Conservation (phyloP, 225 moss, liverwort and hornwort genomes). For the Antitrichia curtipendula region DNA sequence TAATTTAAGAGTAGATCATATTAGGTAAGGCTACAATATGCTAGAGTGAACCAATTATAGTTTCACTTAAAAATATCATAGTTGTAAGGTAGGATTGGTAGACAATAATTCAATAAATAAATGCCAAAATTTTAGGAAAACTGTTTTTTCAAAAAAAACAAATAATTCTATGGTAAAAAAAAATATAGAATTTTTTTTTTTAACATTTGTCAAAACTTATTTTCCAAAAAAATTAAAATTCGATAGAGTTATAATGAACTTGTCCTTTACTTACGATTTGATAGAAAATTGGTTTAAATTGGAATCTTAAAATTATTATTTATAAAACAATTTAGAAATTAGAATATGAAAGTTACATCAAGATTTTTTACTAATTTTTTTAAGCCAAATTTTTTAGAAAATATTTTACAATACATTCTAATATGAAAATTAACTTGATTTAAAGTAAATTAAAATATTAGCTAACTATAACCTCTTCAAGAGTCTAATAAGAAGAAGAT, state of each 20-base stretch:
- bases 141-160: no score
- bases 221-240: no score
- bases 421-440: not conserved
- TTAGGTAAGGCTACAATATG: not conserved
- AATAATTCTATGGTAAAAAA: no score
- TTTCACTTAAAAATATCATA: no score
- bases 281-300: not conserved
- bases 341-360: not conserved
- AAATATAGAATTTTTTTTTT: no score
- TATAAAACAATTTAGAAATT: not conserved
- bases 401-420: not conserved
- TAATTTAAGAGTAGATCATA: not conserved
- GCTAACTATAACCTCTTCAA: not conserved
- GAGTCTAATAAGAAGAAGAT: rapidly evolving
- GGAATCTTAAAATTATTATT: not conserved
- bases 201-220: no score
- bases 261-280: no score
- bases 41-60: not conserved
- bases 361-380: not conserved
- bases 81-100: no score
- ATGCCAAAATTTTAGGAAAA: no score
- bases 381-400: not conserved
- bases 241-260: no score
- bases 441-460: not conserved
- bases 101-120: no score